phyloP scores from a whole-genome alignment of 495 filamentous ascomycete genomes.

The Podospora sp. region DNA sequence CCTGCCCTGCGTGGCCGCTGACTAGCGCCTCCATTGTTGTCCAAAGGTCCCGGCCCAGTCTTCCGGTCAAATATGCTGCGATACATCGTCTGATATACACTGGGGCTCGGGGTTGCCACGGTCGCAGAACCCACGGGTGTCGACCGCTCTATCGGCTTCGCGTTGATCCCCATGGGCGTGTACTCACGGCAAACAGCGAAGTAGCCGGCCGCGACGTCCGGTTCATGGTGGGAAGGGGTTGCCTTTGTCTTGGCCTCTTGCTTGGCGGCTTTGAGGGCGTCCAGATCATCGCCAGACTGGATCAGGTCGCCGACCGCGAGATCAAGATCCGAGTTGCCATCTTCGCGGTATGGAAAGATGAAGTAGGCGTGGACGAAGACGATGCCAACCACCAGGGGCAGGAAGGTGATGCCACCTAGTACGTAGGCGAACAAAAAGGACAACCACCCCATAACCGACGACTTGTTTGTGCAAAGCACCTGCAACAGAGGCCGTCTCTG shows the following conservation, averaged over 20 bases:
- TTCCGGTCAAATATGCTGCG: conserved; percentile 92
- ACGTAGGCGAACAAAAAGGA: conserved; percentile 76
- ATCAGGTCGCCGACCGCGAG: conserved; percentile 44
- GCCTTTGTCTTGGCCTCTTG: conserved; percentile 47
- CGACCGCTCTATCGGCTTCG: conserved; percentile 84
- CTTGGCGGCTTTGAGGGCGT: conserved; percentile 48
- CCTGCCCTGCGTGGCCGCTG: conserved; percentile 71
- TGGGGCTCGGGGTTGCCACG: conserved; percentile 74
- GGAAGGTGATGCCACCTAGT: conserved; percentile 86
- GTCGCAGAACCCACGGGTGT: conserved; percentile 74
- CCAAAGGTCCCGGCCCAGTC: conserved; percentile 51
- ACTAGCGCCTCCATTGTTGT: conserved; percentile 49
- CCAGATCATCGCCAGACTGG: conserved; percentile 51
- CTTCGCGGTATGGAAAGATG: conserved; percentile 60
- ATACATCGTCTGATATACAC: conserved; percentile 98
- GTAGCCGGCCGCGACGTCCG: conserved; percentile 89
- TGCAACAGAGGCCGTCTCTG: conserved; percentile 9
- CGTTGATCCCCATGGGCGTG: conserved; percentile 85
- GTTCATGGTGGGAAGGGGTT: conserved; percentile 54
- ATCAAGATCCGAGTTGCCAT: conserved; percentile 30
- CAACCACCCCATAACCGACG: conserved; percentile 66
- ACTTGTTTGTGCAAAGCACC: conserved; percentile 1
- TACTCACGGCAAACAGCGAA: conserved; percentile 95
- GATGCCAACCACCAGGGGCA: conserved; percentile 71
- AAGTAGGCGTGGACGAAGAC: conserved; percentile 70